Evolutionary conservation across 1,284 basidiomycete genomes (phyloP).

Genomic region (Microbotryum saponariae): DNA sequence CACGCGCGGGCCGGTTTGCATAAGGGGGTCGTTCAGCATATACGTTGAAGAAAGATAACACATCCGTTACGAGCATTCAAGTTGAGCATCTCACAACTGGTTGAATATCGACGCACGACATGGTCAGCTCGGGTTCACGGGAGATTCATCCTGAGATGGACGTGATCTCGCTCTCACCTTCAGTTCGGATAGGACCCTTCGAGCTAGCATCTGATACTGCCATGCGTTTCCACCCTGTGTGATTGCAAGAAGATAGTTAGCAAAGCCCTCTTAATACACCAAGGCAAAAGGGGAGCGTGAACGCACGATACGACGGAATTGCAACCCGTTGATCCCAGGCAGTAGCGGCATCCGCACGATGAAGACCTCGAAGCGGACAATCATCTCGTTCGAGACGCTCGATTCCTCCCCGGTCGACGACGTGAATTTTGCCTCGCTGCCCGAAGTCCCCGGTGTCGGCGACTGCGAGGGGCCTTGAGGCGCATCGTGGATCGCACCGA

Average conservation of each 20-base stretch:
- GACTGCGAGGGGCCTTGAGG: background rate
- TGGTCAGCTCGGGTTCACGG: no score
- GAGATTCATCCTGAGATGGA: no score
- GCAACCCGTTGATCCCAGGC: slow-evolving; percentile 80
- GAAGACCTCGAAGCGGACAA: slow-evolving; percentile 88
- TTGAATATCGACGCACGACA: no score
- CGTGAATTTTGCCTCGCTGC: slow-evolving; percentile 54
- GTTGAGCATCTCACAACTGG: no score
- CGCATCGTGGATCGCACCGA: slow-evolving; percentile 4
- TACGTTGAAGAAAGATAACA: no score
- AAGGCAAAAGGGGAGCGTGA: background rate
- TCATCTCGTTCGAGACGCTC: slow-evolving; percentile 61
- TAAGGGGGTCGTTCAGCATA: no score
- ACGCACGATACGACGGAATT: slow-evolving; percentile 68
- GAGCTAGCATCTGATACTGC: slow-evolving; percentile 84
- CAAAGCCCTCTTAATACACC: background rate
- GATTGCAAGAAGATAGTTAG: background rate
- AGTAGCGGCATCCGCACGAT: slow-evolving; percentile 92
- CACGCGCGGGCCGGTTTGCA: no score
- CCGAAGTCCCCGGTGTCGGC: slow-evolving; percentile 29
- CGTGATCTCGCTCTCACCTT: slow-evolving; percentile 55
- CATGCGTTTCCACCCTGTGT: slow-evolving; percentile 14
- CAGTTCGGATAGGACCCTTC: slow-evolving; percentile 82
- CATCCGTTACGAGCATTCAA: no score
- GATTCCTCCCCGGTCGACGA: slow-evolving; percentile 50